These are phyloP conservation scores for Mycena vulgaris DNA, from an alignment of 768 basidiomycete species.

Conservation along the genomic window DNA sequence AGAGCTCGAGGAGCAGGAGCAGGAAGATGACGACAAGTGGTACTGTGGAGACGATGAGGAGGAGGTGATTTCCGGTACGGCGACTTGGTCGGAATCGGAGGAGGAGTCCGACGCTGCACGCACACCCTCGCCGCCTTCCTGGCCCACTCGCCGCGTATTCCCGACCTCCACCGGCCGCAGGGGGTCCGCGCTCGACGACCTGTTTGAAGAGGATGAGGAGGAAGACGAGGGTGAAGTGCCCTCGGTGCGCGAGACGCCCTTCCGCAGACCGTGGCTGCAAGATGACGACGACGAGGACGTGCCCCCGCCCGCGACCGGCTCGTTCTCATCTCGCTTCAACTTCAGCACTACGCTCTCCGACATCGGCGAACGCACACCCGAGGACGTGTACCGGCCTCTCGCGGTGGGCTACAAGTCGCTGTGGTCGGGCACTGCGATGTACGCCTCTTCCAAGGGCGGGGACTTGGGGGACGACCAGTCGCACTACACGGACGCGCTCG, in stretches of 20 bases:
- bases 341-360: conserved; percentile 14
- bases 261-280: conserved; percentile 29
- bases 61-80: background rate
- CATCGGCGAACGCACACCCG: conserved; percentile 15
- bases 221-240: conserved; percentile 19
- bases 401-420: background rate
- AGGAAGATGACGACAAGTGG: conserved; percentile 17
- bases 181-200: conserved; percentile 4
- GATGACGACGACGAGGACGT: conserved; percentile 34
- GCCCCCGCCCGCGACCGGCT: background rate
- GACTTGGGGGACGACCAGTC: conserved; percentile 18
- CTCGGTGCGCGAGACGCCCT: conserved; percentile 21
- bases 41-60: conserved; percentile 4
- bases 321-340: conserved; percentile 3
- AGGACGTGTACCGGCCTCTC: conserved; percentile 14
- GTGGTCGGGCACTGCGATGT: conserved; percentile 17
- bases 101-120: conserved; percentile 33
- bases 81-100: conserved; percentile 29
- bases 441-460: background rate
- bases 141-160: conserved; percentile 10
- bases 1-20: background rate
- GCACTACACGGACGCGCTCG: conserved; percentile 29
- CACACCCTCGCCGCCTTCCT: conserved; percentile 36
- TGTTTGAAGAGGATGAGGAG: conserved; percentile 39
- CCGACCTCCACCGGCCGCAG: background rate